Base-by-base conservation (phyloP, 2,329 filamentous ascomycete genomes). In the Colletotrichum echinochloae region DNA sequence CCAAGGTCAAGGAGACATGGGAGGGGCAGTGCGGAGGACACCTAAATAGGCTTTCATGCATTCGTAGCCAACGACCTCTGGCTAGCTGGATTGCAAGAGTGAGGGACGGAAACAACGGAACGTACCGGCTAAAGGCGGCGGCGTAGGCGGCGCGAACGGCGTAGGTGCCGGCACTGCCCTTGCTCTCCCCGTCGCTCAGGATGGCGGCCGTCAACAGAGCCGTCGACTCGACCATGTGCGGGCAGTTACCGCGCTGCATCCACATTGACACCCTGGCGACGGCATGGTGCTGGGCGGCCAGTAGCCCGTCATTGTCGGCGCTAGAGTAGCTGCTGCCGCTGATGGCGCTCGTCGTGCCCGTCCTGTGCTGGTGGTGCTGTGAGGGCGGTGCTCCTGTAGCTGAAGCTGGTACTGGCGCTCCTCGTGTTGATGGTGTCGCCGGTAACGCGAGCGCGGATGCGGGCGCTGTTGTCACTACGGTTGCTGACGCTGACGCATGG, bases 181-280 rank as follows among this genome's bases (percentile, higher is more conserved):
- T 75, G 23, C 75, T 75, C 46, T 78, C 78, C 72, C 84, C 83
- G 81, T 94, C 92, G 76, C 89, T 88, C 61, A 94, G 81, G 26
- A 91, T 82, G 35, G 92, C 92, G 71, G 92, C 89, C 74, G 89
- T 88, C 70, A 96, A 83, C 72, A 94, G 86, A 3, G 91, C 91
- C 51, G 93, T 95, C 44, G 91, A 92, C 81, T 95, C 93, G 64
- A 95, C 88, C 80, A 94, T 86, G 82, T 95, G 91, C 65, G 93
- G 93, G 72, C 94, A 92, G 75, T 89, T 89, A 73, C 90, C 90
- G 78, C 92, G 88, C 76, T 91, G 87, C 86, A 92, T 89, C 91
- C 91, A 92, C 81, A 91, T 86, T 51, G 87, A 86, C 59, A 91
- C 88, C 60, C 86, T 83, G 60, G 87, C 86, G 59, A 91, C 87